Conservation (phyloP, 2,329 filamentous ascomycete genomes). For the Xylariaceae sp. region DNA sequence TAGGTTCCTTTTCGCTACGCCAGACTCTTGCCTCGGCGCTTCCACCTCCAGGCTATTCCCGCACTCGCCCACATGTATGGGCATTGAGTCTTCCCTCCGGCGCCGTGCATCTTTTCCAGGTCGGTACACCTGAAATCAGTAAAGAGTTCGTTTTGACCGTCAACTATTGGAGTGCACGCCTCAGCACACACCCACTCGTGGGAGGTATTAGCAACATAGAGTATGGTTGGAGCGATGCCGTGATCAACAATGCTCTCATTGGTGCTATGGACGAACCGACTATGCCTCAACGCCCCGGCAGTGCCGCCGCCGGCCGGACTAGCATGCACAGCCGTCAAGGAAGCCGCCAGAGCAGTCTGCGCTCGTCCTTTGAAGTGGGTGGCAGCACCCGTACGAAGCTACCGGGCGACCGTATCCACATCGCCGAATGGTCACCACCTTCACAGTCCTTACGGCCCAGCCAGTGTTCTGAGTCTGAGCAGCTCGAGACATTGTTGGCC, state of each 20-base stretch:
- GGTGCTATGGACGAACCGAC: conserved; percentile 57
- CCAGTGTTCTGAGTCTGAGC: conserved; percentile 77
- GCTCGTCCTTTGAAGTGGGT: conserved; percentile 69
- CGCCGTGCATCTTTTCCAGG: conserved; percentile 97
- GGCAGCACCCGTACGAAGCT: conserved; percentile 67
- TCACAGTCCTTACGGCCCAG: conserved; percentile 89
- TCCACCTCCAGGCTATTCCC: conserved; percentile 90
- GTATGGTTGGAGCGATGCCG: conserved; percentile 90
- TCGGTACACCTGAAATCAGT: conserved; percentile 91
- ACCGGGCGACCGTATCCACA: conserved; percentile 81
- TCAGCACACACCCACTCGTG: conserved; percentile 90
- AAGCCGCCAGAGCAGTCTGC: conserved; percentile 51
- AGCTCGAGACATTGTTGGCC: conserved; percentile 72
- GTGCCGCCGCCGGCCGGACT: conserved; percentile 52
- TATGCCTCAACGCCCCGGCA: conserved; percentile 55
- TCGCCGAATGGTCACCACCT: conserved; percentile 89
- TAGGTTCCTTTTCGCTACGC: conserved; percentile 85
- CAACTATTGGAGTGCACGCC: conserved; percentile 96
- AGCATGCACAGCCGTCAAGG: conserved; percentile 54
- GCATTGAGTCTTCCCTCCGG: conserved; percentile 89
- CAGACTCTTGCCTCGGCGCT: conserved; percentile 91
- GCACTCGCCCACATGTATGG: conserved; percentile 89
- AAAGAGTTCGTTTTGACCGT: conserved; percentile 92
- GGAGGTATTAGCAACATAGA: conserved; percentile 97
- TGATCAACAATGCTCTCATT: conserved; percentile 69